Evolutionary conservation across 2,329 filamentous ascomycete species (phyloP).

Genomic region (Aspergillus fijiensis): DNA sequence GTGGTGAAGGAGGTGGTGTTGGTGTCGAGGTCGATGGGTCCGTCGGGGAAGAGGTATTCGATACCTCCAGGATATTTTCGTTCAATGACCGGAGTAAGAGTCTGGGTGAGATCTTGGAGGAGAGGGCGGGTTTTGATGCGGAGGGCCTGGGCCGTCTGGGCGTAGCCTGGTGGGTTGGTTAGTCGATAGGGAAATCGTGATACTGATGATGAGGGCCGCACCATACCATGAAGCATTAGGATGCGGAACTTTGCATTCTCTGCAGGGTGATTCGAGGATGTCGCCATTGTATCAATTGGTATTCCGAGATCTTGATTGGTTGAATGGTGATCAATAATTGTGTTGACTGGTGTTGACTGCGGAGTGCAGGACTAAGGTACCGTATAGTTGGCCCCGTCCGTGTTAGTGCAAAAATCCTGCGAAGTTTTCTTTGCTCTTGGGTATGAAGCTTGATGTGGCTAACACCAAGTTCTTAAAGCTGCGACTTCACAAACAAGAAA

Average conservation of each 20-base stretch:
- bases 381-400: no score
- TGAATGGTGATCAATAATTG: no score
- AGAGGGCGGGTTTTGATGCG: background rate
- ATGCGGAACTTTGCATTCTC: background rate
- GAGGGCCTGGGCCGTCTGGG: background rate
- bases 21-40: background rate
- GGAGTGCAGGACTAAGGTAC: no score
- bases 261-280: background rate
- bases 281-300: background rate
- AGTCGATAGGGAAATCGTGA: background rate
- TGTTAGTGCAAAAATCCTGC: no score
- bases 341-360: no score
- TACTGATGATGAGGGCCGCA: background rate
- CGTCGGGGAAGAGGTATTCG: background rate
- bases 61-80: background rate
- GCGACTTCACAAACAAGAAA: no score
- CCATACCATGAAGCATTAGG: slow-evolving; percentile 5
- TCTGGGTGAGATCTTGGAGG: background rate
- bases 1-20: background rate
- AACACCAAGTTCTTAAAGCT: no score
- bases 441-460: no score
- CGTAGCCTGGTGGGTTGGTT: background rate
- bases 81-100: background rate
- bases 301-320: background rate
- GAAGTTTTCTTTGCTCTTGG: no score